These are phyloP conservation scores for Aspergillus asperescens DNA, from an alignment of 495 filamentous ascomycete species.

Conservation along the genomic window DNA sequence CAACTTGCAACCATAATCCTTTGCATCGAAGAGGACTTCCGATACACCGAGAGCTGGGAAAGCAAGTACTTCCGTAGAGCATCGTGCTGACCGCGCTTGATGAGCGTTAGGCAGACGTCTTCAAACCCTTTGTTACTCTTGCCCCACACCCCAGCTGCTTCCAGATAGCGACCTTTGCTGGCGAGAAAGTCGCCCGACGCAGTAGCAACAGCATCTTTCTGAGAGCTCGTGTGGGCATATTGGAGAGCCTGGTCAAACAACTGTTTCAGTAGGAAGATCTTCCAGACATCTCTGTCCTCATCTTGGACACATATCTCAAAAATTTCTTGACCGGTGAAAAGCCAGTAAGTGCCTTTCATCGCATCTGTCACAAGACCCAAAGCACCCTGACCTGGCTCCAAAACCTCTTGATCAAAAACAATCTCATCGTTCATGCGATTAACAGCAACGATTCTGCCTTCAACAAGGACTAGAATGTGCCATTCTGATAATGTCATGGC, in stretches of 20 bases:
- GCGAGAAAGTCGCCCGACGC: constrained; percentile 85
- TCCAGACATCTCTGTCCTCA: constrained; percentile 92
- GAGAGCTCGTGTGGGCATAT: constrained; percentile 64
- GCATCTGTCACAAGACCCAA: constrained; percentile 79
- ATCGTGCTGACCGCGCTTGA: constrained; percentile 85
- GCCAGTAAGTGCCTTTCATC: constrained; percentile 94
- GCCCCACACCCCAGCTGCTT: constrained; percentile 86
- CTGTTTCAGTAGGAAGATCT: constrained; percentile 76
- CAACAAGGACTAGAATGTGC: constrained; percentile 83
- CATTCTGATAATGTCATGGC: constrained; percentile 87
- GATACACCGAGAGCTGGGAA: constrained; percentile 75
- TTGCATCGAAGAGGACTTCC: constrained; percentile 84
- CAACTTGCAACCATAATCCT: constrained; percentile 90
- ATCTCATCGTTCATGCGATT: constrained; percentile 80
- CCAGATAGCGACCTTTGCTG: constrained; percentile 68
- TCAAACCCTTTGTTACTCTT: constrained; percentile 96
- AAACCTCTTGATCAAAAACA: constrained; percentile 78
- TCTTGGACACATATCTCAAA: constrained; percentile 87
- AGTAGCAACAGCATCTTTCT: constrained; percentile 84
- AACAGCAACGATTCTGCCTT: constrained; percentile 71
- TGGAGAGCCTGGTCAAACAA: constrained; percentile 82
- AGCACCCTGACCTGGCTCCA: constrained; percentile 72
- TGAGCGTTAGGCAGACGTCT: constrained; percentile 84
- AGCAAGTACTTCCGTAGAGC: constrained; percentile 85
- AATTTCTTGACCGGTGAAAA: constrained; percentile 84